Percentiles rank a stretch among this genome's conserved stretches.
These are phyloP conservation scores for Penicillium sclerotigenum DNA, from an alignment of 2,329 filamentous ascomycete species.

Conservation along the genomic window DNA sequence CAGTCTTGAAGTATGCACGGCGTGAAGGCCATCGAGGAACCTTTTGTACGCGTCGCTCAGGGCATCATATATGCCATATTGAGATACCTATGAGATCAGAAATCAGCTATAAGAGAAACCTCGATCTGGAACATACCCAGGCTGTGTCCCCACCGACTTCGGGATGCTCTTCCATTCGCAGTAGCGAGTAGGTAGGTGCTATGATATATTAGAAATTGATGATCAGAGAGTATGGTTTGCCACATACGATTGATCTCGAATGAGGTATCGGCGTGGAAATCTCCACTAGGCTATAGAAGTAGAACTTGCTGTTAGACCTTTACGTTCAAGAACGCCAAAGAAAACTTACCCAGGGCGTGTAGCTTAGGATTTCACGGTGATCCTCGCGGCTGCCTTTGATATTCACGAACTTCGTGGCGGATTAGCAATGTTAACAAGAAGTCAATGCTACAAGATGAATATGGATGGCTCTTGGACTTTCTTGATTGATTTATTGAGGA, in stretches of 20 bases:
- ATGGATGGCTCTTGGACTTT: too few relatives aligned
- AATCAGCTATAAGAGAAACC: not conserved
- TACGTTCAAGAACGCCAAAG: not conserved
- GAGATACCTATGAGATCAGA: slow-evolving; percentile 28
- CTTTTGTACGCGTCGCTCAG: slow-evolving; percentile 45
- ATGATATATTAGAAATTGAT: not conserved
- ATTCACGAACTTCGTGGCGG: slow-evolving; percentile 36
- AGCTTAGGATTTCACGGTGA: slow-evolving; percentile 45
- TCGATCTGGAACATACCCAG: slow-evolving; percentile 34
- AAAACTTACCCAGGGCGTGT: slow-evolving; percentile 45
- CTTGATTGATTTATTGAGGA: not conserved
- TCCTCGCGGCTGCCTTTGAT: slow-evolving; percentile 48
- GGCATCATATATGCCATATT: slow-evolving; percentile 17
- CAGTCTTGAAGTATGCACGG: slow-evolving; percentile 43
- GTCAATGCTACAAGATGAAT: not conserved
- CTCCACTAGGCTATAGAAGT: slow-evolving; percentile 36
- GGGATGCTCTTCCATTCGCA: slow-evolving; percentile 52
- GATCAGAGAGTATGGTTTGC: not conserved
- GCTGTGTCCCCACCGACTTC: slow-evolving; percentile 49
- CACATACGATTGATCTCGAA: slow-evolving; percentile 49
- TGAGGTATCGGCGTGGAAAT: slow-evolving; percentile 52
- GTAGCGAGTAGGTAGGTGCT: slow-evolving; percentile 50
- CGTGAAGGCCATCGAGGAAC: slow-evolving; percentile 46
- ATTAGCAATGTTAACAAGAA: not conserved
- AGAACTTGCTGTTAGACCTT: not conserved